Evolutionary conservation across 2,329 filamentous ascomycete genomes (phyloP), one percentile per base, ranked within the genome.

Genomic region (Aspergillus jensenii): DNA sequence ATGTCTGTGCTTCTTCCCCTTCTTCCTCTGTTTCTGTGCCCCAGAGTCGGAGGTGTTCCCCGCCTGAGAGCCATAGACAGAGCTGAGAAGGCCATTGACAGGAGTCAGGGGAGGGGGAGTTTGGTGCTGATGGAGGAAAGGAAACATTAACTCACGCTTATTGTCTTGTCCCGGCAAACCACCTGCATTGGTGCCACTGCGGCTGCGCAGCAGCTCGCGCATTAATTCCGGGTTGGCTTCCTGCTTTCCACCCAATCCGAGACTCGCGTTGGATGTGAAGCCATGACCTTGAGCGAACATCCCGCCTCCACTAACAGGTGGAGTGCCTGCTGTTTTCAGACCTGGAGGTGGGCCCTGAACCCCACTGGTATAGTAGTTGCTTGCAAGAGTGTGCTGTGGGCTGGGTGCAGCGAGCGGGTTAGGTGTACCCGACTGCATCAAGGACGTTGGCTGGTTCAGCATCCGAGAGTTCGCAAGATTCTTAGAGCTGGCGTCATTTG

Each of bases 1-100:
- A 89, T 97, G 93, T 88, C 93, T 96, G 86, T 97, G 93, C 91
- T 97, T 97, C 88, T 96, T 97, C 84, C 92, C 92, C 91, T 96
- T 96, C 87, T 96, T 97, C 89, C 96, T 96, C 87, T 96, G 92
- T 88, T 96, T 96, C 82, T 90, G 89, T 76, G 80, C 78, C 82
- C 90, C 90, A 82, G 89, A 88, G 77, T 96, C 92, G 87, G 93
- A 90, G 82, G 91, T 91, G 81, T 87, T 86, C 83, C 90, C 90
- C 83, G 89, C 82, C 82, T 90, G 89, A 76, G 87, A 84, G 81
- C 90, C 90, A 83, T 96, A 96, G 84, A 95, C 90, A 85, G 90
- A 90, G 85, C 86, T 89, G 82, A 93, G 84, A 84, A 93, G 89
- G 83, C 89, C 88, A 83, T 91, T 88, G 87, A 90, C 88, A 88